Evolutionary conservation across 1,284 basidiomycete species (phyloP).

Genomic region (Ceratobasidium sp.): DNA sequence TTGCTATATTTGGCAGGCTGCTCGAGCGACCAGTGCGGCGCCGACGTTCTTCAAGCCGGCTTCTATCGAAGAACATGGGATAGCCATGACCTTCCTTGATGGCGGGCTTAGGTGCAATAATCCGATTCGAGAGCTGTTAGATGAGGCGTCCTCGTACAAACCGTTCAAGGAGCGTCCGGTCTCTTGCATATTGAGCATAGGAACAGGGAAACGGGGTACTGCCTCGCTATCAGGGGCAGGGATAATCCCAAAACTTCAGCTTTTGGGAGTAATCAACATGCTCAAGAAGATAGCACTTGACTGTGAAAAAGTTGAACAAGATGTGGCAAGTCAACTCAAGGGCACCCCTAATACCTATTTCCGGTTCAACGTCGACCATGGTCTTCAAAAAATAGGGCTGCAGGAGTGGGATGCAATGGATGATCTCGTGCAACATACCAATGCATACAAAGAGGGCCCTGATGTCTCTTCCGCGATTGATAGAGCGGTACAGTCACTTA

Average conservation of each 20-base stretch:
- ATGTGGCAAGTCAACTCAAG: background rate
- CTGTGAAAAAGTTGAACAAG: background rate
- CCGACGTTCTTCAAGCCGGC: background rate
- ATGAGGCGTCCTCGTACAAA: background rate
- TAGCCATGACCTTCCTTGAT: background rate
- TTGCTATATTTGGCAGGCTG: conserved; percentile 16
- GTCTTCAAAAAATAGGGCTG: background rate
- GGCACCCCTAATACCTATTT: background rate
- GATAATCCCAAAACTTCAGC: background rate
- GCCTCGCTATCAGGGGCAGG: background rate
- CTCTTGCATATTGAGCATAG: conserved; percentile 5
- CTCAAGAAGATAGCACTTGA: background rate
- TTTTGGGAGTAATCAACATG: background rate
- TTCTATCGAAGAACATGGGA: background rate
- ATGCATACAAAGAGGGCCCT: no score
- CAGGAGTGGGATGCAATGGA: background rate
- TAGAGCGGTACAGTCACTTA: no score
- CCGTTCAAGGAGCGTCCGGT: background rate
- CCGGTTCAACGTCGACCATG: conserved; percentile 20
- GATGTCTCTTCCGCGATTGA: no score
- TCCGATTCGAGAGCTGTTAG: background rate
- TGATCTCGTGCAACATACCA: background rate
- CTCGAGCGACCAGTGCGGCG: background rate
- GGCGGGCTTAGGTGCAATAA: background rate
- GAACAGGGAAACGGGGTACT: background rate